Evolutionary conservation across 2,329 filamentous ascomycete species (phyloP).

Genomic region (Alternaria arbusti): DNA sequence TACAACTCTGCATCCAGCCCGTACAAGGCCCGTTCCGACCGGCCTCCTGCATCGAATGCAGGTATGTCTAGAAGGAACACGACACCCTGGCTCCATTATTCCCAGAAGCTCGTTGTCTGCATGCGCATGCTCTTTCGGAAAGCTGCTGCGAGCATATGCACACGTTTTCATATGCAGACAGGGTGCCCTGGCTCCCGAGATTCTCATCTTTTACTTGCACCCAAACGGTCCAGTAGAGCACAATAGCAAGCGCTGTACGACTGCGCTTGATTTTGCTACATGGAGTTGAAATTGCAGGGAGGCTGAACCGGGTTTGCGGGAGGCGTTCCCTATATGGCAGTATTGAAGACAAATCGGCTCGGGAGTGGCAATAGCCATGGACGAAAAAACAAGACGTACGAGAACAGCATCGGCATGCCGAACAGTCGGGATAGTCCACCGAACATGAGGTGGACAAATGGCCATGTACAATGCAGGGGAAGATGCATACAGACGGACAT

Average conservation of each 20-base stretch:
- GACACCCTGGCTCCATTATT: constrained; percentile 11
- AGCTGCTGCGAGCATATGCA: neutral
- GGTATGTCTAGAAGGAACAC: neutral
- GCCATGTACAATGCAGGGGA: constrained; percentile 1
- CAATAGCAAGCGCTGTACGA: constrained; percentile 8
- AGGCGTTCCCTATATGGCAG: neutral
- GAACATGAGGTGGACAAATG: neutral
- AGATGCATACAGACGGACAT: constrained; percentile 3
- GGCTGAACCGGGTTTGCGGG: neutral
- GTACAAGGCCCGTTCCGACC: neutral
- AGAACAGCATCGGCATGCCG: constrained; percentile 1
- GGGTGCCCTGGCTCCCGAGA: constrained; percentile 11
- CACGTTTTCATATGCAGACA: constrained; percentile 3
- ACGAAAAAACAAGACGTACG: neutral
- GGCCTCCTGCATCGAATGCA: constrained; percentile 7
- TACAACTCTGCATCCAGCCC: neutral
- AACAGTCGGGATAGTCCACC: neutral
- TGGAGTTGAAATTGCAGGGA: neutral
- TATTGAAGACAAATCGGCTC: neutral
- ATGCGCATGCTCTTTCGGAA: neutral
- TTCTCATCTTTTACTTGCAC: constrained; percentile 1
- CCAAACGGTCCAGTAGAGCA: neutral
- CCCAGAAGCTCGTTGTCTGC: neutral
- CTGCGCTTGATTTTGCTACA: neutral
- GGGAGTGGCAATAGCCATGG: neutral